Conservation (phyloP, 371 early-diverging fungal genomes). For the Gilbertella persicaria region DNA sequence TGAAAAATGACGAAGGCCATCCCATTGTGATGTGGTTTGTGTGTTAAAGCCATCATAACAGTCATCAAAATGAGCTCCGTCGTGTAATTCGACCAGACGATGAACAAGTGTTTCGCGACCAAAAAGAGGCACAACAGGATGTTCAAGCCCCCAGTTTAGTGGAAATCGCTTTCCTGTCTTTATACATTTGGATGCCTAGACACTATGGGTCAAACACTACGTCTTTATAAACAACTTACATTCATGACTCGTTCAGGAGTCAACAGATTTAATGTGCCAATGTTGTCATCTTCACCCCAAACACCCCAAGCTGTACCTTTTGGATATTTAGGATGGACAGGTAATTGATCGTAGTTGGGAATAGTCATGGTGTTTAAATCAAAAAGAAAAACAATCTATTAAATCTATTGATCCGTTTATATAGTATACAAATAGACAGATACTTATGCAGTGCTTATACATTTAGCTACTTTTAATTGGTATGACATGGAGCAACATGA, state of each 20-base stretch:
- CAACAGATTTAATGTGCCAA: conserved; percentile 7
- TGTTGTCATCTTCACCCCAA: conserved; percentile 12
- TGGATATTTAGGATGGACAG: conserved; percentile 9
- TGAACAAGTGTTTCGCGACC: conserved; percentile 6
- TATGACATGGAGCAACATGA: too few species aligned
- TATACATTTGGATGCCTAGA: conserved; percentile 11
- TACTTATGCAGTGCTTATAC: too few species aligned
- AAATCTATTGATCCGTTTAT: too few species aligned
- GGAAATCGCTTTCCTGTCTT: conserved; percentile 13
- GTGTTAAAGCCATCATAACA: conserved; percentile 12
- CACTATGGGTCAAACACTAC: background rate
- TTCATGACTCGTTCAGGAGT: conserved; percentile 5
- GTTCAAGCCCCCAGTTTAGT: conserved; percentile 17
- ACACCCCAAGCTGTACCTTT: conserved; percentile 6
- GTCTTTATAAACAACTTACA: background rate
- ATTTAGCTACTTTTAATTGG: too few species aligned
- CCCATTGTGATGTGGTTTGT: conserved; percentile 22
- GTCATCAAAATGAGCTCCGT: conserved; percentile 10
- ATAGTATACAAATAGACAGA: too few species aligned
- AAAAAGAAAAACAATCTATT: too few species aligned
- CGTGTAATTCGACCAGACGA: background rate
- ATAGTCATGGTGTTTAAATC: too few species aligned
- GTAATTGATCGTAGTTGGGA: conserved; percentile 2
- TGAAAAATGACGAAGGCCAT: conserved; percentile 16
- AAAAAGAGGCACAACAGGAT: conserved; percentile 4